Percentiles rank a stretch among this genome's conserved stretches.
phyloP scores from a whole-genome alignment of 2,329 filamentous ascomycete species.

The Penicillium oxalicum region DNA sequence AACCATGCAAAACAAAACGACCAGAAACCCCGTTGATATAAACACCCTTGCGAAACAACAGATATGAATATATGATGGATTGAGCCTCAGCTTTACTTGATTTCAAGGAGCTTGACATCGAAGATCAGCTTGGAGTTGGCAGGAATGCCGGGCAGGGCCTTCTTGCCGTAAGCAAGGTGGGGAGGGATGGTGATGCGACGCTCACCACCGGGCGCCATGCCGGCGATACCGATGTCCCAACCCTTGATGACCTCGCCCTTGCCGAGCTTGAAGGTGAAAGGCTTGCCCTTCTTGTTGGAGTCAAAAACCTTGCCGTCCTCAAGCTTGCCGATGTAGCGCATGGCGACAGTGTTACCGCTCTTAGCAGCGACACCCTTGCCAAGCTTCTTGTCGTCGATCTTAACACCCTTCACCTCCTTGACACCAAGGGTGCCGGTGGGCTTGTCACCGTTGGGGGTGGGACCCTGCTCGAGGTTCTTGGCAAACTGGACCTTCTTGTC shows the following conservation, averaged over 20 bases:
- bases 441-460: conserved; percentile 62
- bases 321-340: conserved; percentile 98
- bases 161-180: conserved; percentile 81
- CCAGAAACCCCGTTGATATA: conserved; percentile 19
- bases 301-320: conserved; percentile 93
- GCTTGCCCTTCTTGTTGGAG: conserved; percentile 98
- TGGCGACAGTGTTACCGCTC: conserved; percentile 81
- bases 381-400: conserved; percentile 89
- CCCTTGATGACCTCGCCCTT: conserved; percentile 96
- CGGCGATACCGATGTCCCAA: conserved; percentile 90
- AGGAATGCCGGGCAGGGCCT: conserved; percentile 76
- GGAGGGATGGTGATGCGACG: conserved; percentile 86
- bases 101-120: conserved; percentile 79
- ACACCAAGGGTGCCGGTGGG: conserved; percentile 58
- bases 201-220: conserved; percentile 91
- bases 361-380: conserved; percentile 80
- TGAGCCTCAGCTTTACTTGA: conserved; percentile 56
- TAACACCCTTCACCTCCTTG: conserved; percentile 82
- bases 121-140: conserved; percentile 87
- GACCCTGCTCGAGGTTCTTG: conserved; percentile 97
- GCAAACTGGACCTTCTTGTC: conserved; percentile 99
- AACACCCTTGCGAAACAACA: conserved; percentile 20
- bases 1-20: conserved; percentile 27
- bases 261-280: conserved; percentile 92
- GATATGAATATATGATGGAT: conserved; percentile 7